Evolutionary conservation across 306 rosid species (phyloP).

Genomic region (Quercus dentata): DNA sequence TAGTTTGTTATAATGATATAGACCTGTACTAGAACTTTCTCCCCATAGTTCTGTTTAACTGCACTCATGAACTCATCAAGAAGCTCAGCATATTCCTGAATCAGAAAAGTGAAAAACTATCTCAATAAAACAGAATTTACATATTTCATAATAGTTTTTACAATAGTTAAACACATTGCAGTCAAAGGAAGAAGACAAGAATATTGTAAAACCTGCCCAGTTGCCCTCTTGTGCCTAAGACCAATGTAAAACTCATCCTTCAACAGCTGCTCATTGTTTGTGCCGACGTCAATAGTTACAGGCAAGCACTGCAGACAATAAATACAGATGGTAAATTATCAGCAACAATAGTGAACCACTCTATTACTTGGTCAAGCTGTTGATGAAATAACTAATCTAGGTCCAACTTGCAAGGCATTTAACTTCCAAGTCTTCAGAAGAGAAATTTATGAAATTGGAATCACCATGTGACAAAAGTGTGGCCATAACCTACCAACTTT

Average conservation of each 20-base stretch:
- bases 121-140: slow-evolving; percentile 8
- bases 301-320: slow-evolving; percentile 81
- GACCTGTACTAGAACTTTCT: slow-evolving; percentile 89
- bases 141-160: neutral
- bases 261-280: slow-evolving; percentile 84
- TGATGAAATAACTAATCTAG: neutral
- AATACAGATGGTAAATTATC: slow-evolving; percentile 12
- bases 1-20: slow-evolving; percentile 22
- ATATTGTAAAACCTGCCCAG: slow-evolving; percentile 67
- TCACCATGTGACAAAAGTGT: neutral
- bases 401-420: neutral
- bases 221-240: slow-evolving; percentile 74
- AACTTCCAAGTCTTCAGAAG: neutral
- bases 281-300: slow-evolving; percentile 91
- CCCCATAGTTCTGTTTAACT: slow-evolving; percentile 91
- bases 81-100: slow-evolving; percentile 87
- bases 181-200: neutral
- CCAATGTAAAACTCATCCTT: slow-evolving; percentile 93
- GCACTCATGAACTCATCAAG: slow-evolving; percentile 94
- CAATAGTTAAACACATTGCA: neutral
- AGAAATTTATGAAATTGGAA: neutral
- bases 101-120: slow-evolving; percentile 20
- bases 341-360: neutral
- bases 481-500: neutral
- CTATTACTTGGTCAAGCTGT: neutral